Percentiles rank a stretch among this genome's conserved stretches.
phyloP scores from a whole-genome alignment of 805 yeast species.

The Sugiyamaella chiloensis region DNA sequence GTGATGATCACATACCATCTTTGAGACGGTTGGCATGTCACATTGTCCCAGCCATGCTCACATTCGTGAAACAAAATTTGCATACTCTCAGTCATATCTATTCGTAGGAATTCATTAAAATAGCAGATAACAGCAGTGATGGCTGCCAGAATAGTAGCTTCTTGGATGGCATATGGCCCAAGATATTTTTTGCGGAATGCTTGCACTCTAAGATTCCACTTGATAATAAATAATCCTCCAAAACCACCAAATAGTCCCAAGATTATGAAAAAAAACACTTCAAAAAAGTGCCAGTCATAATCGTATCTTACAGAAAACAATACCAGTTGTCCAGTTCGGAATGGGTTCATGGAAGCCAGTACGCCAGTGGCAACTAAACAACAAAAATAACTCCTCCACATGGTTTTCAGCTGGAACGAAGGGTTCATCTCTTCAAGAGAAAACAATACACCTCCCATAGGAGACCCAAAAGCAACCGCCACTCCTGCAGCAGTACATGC shows the following conservation, averaged over 20 bases:
- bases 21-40: constrained; percentile 29
- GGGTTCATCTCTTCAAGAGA: constrained; percentile 87
- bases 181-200: constrained; percentile 72
- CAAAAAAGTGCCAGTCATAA: constrained; percentile 80
- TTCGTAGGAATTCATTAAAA: constrained; percentile 71
- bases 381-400: constrained; percentile 91
- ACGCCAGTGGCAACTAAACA: constrained; percentile 83
- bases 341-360: constrained; percentile 80
- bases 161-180: constrained; percentile 57
- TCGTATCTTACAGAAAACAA: constrained; percentile 89
- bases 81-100: constrained; percentile 97
- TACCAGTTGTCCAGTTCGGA: constrained; percentile 91
- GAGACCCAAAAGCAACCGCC: constrained; percentile 96
- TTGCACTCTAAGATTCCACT: constrained; percentile 71
- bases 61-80: constrained; percentile 85
- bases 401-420: constrained; percentile 67
- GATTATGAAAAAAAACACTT: constrained; percentile 68
- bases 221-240: constrained; percentile 76
- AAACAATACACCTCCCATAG: constrained; percentile 95
- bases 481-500: constrained; percentile 98
- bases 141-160: constrained; percentile 63
- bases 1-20: constrained; percentile 43
- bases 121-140: constrained; percentile 76
- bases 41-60: constrained; percentile 42
- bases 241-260: constrained; percentile 90